These are phyloP conservation scores for Apiospora pterosperma DNA, from an alignment of 2,329 filamentous ascomycete genomes.

Conservation along the genomic window DNA sequence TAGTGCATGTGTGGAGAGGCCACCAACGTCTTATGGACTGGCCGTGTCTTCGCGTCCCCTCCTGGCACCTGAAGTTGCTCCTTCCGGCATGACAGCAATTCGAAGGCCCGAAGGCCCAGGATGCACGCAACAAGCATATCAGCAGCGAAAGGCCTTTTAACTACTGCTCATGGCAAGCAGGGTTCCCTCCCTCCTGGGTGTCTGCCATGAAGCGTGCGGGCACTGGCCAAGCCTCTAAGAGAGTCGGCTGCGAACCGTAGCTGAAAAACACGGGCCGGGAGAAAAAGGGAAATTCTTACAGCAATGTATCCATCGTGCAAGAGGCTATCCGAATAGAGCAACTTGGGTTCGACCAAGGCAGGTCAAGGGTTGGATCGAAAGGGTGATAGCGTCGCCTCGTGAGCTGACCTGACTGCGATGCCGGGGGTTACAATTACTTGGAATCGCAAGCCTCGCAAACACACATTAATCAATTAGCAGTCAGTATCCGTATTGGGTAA, in stretches of 20 bases:
- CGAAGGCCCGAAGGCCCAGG: neutral
- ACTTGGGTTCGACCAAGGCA: neutral
- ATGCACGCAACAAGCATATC: neutral
- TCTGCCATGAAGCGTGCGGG: neutral
- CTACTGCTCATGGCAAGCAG: neutral
- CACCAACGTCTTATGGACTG: constrained; percentile 1
- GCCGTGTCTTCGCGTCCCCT: neutral
- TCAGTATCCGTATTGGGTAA: neutral
- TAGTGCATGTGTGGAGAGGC: neutral
- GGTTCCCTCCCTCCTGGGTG: neutral
- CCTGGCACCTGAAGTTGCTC: neutral
- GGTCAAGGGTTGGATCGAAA: neutral
- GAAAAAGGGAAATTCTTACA: neutral
- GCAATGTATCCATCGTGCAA: constrained; percentile 5
- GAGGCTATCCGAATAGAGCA: neutral
- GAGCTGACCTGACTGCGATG: neutral
- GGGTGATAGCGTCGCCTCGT: too few relatives aligned
- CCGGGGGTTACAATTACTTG: neutral
- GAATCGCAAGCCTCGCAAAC: neutral
- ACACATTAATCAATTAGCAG: neutral
- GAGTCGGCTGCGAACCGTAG: neutral
- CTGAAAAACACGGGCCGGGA: neutral
- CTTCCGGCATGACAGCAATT: neutral
- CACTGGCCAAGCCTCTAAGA: neutral
- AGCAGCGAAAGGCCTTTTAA: neutral